Evolutionary conservation across 805 yeast species (phyloP).

Genomic region (Yamadazyma takamatsuzukensis): DNA sequence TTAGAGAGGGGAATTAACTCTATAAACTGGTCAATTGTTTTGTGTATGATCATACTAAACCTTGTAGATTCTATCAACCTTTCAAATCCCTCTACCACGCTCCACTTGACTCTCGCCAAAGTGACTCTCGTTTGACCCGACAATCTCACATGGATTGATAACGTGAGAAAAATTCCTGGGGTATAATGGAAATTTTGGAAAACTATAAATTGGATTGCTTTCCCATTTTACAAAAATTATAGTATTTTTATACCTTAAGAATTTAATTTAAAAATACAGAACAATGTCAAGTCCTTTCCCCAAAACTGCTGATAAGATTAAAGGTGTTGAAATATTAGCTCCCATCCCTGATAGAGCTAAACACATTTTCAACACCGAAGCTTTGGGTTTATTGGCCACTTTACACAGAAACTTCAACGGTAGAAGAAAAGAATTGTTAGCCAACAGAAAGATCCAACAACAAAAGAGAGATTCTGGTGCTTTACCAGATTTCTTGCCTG

Average conservation of each 20-base stretch:
- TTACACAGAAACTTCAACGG: conserved; percentile 70
- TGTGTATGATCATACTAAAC: too few relatives aligned
- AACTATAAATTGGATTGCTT: conserved; percentile 14
- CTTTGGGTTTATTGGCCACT: conserved; percentile 66
- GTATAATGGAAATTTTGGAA: conserved; percentile 3
- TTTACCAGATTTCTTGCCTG: conserved; percentile 61
- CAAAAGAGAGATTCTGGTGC: conserved; percentile 57
- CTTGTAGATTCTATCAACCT: too few relatives aligned
- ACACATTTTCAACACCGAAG: conserved; percentile 57
- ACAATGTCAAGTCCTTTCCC: conserved; percentile 45
- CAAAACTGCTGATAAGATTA: conserved; percentile 36
- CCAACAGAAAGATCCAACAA: conserved; percentile 61
- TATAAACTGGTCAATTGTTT: too few relatives aligned
- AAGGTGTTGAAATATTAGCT: conserved; percentile 55
- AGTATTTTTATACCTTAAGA: conserved; percentile 3
- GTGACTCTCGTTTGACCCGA: neutral
- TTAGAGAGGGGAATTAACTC: too few relatives aligned
- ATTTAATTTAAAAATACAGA: neutral
- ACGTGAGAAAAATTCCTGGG: conserved; percentile 3
- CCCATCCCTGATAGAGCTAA: conserved; percentile 46
- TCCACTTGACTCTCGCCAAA: neutral
- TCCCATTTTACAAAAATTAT: conserved; percentile 6
- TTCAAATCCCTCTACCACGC: neutral
- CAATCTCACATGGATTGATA: conserved; percentile 5
- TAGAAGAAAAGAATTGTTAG: conserved; percentile 55